Evolutionary conservation across 169 alveolate genomes (phyloP).

Genomic region (Nephromyces sp.): DNA sequence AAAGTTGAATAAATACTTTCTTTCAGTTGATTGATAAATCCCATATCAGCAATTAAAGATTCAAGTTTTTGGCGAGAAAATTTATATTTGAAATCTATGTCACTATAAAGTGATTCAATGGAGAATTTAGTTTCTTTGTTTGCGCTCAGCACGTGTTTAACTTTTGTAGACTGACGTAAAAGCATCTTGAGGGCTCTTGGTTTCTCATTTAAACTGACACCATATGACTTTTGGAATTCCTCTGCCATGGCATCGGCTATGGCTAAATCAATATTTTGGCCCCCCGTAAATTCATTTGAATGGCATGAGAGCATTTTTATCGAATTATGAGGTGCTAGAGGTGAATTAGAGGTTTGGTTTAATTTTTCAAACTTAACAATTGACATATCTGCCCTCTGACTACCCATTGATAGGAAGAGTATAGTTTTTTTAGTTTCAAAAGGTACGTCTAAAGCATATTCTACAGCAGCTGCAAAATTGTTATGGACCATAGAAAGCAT

Average conservation of each 20-base stretch:
- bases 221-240: slow-evolving; percentile 1
- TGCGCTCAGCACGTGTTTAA: slow-evolving; percentile 34
- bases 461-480: slow-evolving; percentile 30
- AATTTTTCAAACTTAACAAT: not conserved
- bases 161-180: slow-evolving; percentile 12
- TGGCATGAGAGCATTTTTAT: slow-evolving; percentile 10
- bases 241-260: slow-evolving; percentile 22
- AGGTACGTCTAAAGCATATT: slow-evolving; percentile 24
- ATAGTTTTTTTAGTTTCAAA: slow-evolving; percentile 2
- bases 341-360: not conserved
- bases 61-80: slow-evolving; percentile 11
- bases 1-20: slow-evolving; percentile 2
- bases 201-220: not conserved
- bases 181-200: slow-evolving; percentile 32
- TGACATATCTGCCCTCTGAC: slow-evolving; percentile 2
- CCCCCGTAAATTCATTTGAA: not conserved
- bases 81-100: not conserved
- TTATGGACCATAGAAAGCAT: slow-evolving; percentile 12
- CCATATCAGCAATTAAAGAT: not conserved
- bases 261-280: slow-evolving; percentile 16
- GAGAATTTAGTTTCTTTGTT: slow-evolving; percentile 9
- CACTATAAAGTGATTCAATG: slow-evolving; percentile 17
- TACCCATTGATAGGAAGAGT: not conserved
- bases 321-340: not conserved
- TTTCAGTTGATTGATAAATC: not conserved